Evolutionary conservation across 2,329 filamentous ascomycete genomes (phyloP).

Genomic region (Paraphaeosphaeria sporulosa): DNA sequence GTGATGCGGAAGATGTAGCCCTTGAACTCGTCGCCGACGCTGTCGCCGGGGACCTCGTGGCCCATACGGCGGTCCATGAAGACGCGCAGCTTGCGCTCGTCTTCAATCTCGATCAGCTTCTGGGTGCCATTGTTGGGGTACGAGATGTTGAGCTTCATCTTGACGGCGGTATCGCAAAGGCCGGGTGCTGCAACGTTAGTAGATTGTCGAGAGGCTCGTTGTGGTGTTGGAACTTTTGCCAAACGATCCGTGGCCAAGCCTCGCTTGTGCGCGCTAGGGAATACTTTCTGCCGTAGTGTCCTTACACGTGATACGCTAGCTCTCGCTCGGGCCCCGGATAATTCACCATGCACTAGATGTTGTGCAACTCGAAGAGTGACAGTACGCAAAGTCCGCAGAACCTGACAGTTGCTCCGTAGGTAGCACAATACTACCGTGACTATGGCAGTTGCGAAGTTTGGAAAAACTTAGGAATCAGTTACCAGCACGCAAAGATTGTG

Average conservation of each 20-base stretch:
- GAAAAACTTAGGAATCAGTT: not conserved
- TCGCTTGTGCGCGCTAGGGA: conserved; percentile 8
- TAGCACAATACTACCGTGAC: no score
- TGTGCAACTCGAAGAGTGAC: not conserved
- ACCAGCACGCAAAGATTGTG: not conserved
- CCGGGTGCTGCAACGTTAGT: conserved; percentile 45
- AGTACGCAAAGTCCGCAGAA: not conserved
- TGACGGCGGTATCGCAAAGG: conserved; percentile 45
- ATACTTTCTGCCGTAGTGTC: conserved; percentile 11
- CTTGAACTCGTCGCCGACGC: conserved; percentile 99
- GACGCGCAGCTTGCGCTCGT: conserved; percentile 98
- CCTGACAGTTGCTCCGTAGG: no score
- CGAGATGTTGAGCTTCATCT: conserved; percentile 81
- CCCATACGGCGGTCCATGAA: conserved; percentile 99
- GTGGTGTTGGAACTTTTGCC: conserved; percentile 17
- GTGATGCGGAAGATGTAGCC: conserved; percentile 99
- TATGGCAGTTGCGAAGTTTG: no score
- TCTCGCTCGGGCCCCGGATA: not conserved
- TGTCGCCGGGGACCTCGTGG: conserved; percentile 90
- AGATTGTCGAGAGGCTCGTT: conserved; percentile 35
- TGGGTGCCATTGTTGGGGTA: conserved; percentile 99
- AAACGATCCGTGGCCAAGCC: conserved; percentile 20
- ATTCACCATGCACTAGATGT: not conserved
- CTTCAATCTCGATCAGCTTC: conserved; percentile 98
- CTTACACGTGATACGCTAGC: not conserved